phyloP scores from a whole-genome alignment of 306 rosid species.

The Citrullus mucosospermus region DNA sequence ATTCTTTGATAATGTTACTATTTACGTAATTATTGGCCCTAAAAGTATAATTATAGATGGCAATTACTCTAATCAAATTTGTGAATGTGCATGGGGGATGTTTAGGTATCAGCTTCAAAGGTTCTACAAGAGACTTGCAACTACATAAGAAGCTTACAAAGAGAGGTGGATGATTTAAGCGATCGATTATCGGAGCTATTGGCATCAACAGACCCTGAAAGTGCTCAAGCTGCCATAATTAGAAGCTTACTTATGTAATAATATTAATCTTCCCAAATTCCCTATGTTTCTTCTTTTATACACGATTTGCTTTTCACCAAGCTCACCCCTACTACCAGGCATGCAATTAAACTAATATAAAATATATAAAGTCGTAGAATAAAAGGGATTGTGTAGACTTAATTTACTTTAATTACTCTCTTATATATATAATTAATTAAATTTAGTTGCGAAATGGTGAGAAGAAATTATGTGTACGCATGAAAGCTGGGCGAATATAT shows the following conservation, averaged over 20 bases:
- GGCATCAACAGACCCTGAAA: conserved; percentile 56
- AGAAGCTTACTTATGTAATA: conserved; percentile 76
- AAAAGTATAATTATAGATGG: no score
- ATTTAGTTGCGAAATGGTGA: background rate
- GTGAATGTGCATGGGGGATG: background rate
- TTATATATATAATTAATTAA: background rate
- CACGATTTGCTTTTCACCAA: background rate
- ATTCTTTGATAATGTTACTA: no score
- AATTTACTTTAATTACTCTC: background rate
- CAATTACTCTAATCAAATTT: no score
- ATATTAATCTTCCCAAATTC: background rate
- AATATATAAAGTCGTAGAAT: background rate
- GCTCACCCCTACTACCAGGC: background rate
- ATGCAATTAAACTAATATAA: background rate
- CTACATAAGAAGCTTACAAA: conserved; percentile 74
- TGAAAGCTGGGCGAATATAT: background rate
- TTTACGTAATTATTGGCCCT: no score
- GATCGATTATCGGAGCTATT: conserved; percentile 68
- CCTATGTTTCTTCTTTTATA: background rate
- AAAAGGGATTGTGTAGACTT: background rate
- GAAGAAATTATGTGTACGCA: background rate
- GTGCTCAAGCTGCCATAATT: conserved; percentile 79
- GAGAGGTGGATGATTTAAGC: conserved; percentile 84
- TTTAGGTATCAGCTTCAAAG: conserved; percentile 47
- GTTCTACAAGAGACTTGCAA: conserved; percentile 92